Evolutionary conservation across 306 rosid species (phyloP), one percentile per base, ranked within the genome.

Genomic region (Cucurbita pepo): DNA sequence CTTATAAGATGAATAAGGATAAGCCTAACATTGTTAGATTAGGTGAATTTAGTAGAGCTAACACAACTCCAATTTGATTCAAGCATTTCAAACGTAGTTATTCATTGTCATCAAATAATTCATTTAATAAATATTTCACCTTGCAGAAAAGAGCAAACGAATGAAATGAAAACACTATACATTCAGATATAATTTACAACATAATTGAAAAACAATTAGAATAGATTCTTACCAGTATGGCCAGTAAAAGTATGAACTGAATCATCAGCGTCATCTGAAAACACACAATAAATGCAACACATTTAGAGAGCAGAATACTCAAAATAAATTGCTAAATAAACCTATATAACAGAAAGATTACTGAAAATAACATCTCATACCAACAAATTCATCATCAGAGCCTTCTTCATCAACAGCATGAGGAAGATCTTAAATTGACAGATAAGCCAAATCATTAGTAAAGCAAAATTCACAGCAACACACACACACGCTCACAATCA

Each of bases 181-280:
- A 30, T 30, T 30, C 3, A 30, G 34, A 30, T 30, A 30, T 47
- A 15, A 48, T 45, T 44, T 5, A 66, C 12, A 53, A 36, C 44
- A 69, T 3, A 61, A 64, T 69, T 43, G 34, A 9, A 56, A 34
- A 37, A 60, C 25, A 77, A 36, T 6, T 44, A 54, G 11, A 37
- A 50, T 52, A 66, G 63, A 77, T 41, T 11, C 69, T 81, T 78
- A 93, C 98, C 97, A 0, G 71, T 81, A 76, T 94, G 98, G 36
- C 95, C 96, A 5, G 95, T 89, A 80, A 91, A 94, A 47, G 61
- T 83, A 77, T 94, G 97, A 48, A 83, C 51, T 15, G 93, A 86
- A 80, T 91, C 92, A 81, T 89, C 94, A 7, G 56, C 74, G 72
- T 83, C 97, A 66, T 88, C 98, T 88, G 89, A 61, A 63, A 80